These are phyloP conservation scores for Stephania japonica DNA, from an alignment of 164 flowering plant species.

Conservation along the genomic window DNA sequence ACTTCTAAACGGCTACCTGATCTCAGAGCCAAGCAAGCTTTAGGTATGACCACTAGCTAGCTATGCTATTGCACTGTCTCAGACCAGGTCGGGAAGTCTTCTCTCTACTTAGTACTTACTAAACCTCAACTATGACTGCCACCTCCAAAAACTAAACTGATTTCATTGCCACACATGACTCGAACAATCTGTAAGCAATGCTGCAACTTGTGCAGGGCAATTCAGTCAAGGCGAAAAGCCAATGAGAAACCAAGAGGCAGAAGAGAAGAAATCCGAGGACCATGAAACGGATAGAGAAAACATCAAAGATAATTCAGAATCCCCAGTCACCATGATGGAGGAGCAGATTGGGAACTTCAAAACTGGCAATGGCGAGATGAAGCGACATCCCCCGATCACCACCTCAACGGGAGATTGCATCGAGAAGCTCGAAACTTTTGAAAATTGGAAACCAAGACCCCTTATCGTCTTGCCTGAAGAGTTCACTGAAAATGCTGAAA, in stretches of 20 bases:
- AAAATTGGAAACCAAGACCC: neutral
- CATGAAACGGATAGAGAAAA: neutral
- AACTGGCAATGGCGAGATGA: neutral
- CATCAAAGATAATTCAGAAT: slow-evolving; percentile 7
- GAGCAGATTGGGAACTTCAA: neutral
- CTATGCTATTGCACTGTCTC: neutral
- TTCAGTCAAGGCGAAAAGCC: neutral
- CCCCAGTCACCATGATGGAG: slow-evolving; percentile 3
- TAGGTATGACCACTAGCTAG: slow-evolving; percentile 23
- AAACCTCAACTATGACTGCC: neutral
- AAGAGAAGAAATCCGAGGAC: neutral
- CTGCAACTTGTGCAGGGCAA: neutral
- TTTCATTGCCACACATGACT: neutral
- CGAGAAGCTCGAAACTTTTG: too few relatives aligned
- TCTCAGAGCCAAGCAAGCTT: slow-evolving; percentile 24
- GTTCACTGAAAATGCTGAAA: too few relatives aligned
- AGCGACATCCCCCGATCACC: too few relatives aligned
- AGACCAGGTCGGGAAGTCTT: neutral
- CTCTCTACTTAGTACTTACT: neutral
- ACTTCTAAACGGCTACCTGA: slow-evolving; percentile 57
- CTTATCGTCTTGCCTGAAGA: neutral
- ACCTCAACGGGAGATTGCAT: too few relatives aligned
- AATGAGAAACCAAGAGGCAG: neutral
- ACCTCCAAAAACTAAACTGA: neutral
- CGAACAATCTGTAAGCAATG: neutral